A percentile compares a stretch with the other conserved stretches of the same genome.
phyloP scores from a whole-genome alignment of 768 basidiomycete genomes.

The Mrakia blollopis region DNA sequence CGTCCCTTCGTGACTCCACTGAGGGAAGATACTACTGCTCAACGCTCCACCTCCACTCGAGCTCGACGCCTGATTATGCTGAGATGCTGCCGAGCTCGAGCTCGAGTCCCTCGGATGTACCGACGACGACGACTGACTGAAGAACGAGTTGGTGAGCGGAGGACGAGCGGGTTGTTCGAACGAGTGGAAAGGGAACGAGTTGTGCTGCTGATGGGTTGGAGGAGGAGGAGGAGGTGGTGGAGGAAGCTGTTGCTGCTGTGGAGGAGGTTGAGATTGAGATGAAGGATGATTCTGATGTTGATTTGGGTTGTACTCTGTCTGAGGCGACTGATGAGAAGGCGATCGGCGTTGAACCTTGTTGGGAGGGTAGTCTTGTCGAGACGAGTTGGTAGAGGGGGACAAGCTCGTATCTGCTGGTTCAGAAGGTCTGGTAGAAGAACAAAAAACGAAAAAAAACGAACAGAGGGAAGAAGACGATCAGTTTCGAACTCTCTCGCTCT shows the following conservation, averaged over 20 bases:
- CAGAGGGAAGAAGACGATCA: no score
- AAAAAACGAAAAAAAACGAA: no score
- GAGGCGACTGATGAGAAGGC: not conserved
- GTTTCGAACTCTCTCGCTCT: no score
- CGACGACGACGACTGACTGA: not conserved
- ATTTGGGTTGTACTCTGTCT: not conserved
- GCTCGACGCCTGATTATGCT: not conserved
- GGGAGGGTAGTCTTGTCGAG: not conserved
- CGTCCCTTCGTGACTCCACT: not conserved
- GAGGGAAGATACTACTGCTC: not conserved
- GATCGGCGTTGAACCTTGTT: not conserved
- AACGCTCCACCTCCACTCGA: not conserved
- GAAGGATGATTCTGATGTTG: not conserved
- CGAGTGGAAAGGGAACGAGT: not conserved
- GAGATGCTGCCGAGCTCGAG: not conserved
- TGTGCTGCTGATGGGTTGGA: not conserved
- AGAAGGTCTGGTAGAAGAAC: not conserved
- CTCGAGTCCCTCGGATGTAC: no score
- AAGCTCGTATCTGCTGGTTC: not conserved
- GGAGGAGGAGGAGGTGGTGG: not conserved
- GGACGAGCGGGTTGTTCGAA: not conserved
- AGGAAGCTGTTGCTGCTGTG: no score
- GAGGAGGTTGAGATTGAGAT: not conserved
- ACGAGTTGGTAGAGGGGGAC: not conserved
- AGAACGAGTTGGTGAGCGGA: not conserved